phyloP scores from a whole-genome alignment of 139 green algal species.

The Yamagishiella unicocca region DNA sequence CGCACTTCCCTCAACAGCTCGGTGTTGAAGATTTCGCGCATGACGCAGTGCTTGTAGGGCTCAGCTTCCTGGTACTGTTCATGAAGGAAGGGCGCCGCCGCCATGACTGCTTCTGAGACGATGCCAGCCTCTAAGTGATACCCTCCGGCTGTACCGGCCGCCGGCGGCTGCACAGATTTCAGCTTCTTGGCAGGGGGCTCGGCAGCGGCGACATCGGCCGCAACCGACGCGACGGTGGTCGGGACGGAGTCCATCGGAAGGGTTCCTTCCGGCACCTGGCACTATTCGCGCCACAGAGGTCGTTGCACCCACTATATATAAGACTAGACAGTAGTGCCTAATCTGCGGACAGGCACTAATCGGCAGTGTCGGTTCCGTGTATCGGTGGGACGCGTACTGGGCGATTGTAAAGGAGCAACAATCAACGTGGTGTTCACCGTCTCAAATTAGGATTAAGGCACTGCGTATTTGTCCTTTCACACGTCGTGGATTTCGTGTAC shows the following conservation, averaged over 20 bases:
- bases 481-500: too few species aligned
- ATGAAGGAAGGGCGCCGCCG: slow-evolving; percentile 44
- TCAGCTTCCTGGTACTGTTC: slow-evolving; percentile 42
- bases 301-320: too few species aligned
- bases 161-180: background rate
- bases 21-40: slow-evolving; percentile 60
- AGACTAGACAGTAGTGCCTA: too few species aligned
- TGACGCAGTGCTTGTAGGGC: slow-evolving; percentile 72
- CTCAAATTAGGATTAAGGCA: too few species aligned
- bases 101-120: slow-evolving; percentile 11
- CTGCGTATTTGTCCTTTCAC: too few species aligned
- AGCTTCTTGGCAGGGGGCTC: slow-evolving; percentile 44
- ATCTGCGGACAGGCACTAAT: too few species aligned
- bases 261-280: too few species aligned
- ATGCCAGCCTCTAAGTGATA: slow-evolving; percentile 21
- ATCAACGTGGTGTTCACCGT: too few species aligned
- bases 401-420: too few species aligned
- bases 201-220: background rate
- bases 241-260: background rate
- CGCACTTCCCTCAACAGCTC: slow-evolving; percentile 70
- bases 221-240: background rate
- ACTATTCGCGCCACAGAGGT: too few species aligned
- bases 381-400: too few species aligned
- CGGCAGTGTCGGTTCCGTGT: too few species aligned
- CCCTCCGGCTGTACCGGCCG: background rate